Base-by-base conservation (phyloP, 1,284 basidiomycete species). In the Marasmius sp. region DNA sequence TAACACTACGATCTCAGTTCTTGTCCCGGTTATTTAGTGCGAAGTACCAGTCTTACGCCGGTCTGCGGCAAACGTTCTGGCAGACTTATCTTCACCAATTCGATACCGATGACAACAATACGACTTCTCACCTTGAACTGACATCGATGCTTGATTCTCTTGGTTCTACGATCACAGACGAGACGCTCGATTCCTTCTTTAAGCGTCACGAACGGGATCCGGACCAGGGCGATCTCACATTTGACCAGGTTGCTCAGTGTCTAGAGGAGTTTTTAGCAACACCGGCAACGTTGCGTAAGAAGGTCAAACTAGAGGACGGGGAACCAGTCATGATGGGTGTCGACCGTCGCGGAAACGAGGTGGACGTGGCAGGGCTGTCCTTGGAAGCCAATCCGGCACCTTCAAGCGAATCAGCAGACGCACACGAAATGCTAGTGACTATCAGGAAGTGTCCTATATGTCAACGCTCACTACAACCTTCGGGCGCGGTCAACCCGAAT, bases 141-240 rank as follows among this genome's bases (percentile, higher is more conserved):
- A 91, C 91, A 0, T 92, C 93, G 16, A 97, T 98, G 94, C 89
- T 99, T 57, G 95, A 98, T 77, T 97, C 95, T 6, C 87, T 99
- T 37, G 95, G 96, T 3, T 97, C 95, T 2, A 98, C 97, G 0
- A 84, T 99, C 43, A 93, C 93, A 3, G 77, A 75, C 0, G 80
- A 87, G 56, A 99, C 97, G 1, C 79, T 96, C 64, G 84, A 91
- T 67, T 81, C 84, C 7, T 97, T 95, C 83, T 98, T 91, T 77
- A 85, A 79, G 8, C 82, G 85, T 6, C 85, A 83, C 70, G 81
- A 83, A 66, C 94, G 94, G 77, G 79, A 83, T 8, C 81, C 88
- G 0, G 82, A 85, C 3, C 77, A 80, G 18, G 94, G 91, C 65
- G 89, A 93, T 68, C 77, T 99, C 50, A 91, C 89, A 0, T 76